Evolutionary conservation across 371 early-diverging fungal species (phyloP).

Genomic region (Nematocida sp.): DNA sequence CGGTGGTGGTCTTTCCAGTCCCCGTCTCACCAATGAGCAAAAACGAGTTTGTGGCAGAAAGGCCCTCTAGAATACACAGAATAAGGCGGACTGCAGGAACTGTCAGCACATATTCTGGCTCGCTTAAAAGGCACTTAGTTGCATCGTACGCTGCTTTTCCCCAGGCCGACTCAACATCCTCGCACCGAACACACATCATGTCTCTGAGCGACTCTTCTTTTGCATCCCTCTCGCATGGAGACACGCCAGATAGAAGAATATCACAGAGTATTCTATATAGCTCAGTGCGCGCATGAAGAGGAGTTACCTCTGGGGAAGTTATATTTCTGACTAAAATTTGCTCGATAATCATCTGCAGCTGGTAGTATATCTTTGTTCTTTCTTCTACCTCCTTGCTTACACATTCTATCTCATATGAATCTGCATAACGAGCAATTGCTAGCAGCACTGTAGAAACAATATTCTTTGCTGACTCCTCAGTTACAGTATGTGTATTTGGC

Average conservation of each 20-base stretch:
- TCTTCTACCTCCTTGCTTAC: neutral
- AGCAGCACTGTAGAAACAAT: slow-evolving; percentile 4
- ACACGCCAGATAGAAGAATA: slow-evolving; percentile 33
- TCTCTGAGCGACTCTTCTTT: slow-evolving; percentile 15
- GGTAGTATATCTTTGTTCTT: slow-evolving; percentile 9
- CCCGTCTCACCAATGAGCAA: slow-evolving; percentile 97
- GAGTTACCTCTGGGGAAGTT: neutral
- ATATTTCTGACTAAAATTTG: neutral
- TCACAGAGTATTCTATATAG: slow-evolving; percentile 30
- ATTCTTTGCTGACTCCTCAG: slow-evolving; percentile 3
- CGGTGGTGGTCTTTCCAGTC: slow-evolving; percentile 94
- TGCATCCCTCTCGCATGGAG: slow-evolving; percentile 2
- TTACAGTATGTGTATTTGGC: too few relatives aligned
- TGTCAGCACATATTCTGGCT: slow-evolving; percentile 48
- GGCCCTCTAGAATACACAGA: neutral
- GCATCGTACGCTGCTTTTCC: neutral
- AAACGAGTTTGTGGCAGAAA: slow-evolving; percentile 70
- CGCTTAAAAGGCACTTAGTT: neutral
- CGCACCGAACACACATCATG: slow-evolving; percentile 29
- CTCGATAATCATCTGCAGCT: slow-evolving; percentile 16
- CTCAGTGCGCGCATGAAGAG: neutral
- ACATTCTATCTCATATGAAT: slow-evolving; percentile 1
- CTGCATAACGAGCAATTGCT: neutral
- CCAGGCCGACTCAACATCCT: neutral
- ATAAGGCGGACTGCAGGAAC: slow-evolving; percentile 25